Evolutionary conservation across 2,329 filamentous ascomycete species (phyloP), one percentile per base, ranked within the genome.

Genomic region (Diaporthe capsici): DNA sequence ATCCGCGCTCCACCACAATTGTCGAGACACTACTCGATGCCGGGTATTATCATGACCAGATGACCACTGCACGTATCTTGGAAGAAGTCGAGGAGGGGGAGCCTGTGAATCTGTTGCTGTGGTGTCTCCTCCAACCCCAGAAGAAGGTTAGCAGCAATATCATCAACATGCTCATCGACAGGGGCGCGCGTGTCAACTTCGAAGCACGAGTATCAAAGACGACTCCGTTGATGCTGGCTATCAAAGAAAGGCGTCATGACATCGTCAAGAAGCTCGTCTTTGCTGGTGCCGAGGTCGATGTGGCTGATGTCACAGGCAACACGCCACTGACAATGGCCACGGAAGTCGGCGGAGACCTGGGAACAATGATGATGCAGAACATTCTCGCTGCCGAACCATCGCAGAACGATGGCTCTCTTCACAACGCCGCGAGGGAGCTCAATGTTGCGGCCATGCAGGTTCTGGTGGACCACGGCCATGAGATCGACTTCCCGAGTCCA

Each of bases 351-450:
- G 89, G 90, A 20, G 87, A 91, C 0, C 77, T 90, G 17, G 87
- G 88, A 0, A 88, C 88, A 25, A 84, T 86, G 13, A 89, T 91
- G 82, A 88, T 91, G 88, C 84, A 85, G 2, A 87, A 86, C 71
- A 82, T 93, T 0, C 84, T 92, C 7, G 87, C 87, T 0, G 88
- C 89, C 0, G 89, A 90, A 28, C 89, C 90, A 1, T 87, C 89
- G 2, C 87, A 85, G 57, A 91, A 94, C 75, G 92, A 94, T 76
- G 92, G 92, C 0, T 93, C 91, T 1, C 84, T 94, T 4, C 92
- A 94, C 79, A 92, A 93, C 76, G 90, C 92, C 4, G 89, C 92
- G 0, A 86, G 90, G 17, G 87, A 89, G 63, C 85, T 94, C 28
- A 90, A 93, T 77, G 77, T 92, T 0, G 83, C 88, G 17, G 88